These are phyloP conservation scores for Kodamaea kaohsiungensis DNA, from an alignment of 805 yeast genomes.

Conservation along the genomic window DNA sequence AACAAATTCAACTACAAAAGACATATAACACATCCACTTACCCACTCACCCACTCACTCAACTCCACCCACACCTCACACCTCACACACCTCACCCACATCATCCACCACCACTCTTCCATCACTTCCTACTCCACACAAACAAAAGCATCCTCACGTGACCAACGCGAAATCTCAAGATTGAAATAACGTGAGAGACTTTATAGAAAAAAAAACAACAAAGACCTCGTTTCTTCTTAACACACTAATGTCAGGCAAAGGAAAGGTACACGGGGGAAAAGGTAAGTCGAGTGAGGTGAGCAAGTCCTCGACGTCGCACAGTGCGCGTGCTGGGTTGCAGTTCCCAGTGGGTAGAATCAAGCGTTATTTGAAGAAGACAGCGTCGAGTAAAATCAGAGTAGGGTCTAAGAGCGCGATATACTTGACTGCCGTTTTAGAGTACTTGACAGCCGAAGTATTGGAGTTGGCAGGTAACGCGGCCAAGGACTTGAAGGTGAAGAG, in stretches of 20 bases:
- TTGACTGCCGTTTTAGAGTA: slow-evolving; percentile 33
- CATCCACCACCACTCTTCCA: neutral
- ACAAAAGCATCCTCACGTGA: neutral
- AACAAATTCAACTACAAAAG: too few relatives aligned
- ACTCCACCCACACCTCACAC: too few relatives aligned
- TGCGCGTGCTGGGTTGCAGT: slow-evolving; percentile 91
- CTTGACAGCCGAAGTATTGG: slow-evolving; percentile 33
- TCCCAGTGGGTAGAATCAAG: slow-evolving; percentile 99
- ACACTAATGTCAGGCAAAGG: slow-evolving; percentile 74
- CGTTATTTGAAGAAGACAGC: slow-evolving; percentile 91
- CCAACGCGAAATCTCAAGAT: slow-evolving; percentile 7
- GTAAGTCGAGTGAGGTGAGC: slow-evolving; percentile 76
- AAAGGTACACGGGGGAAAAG: slow-evolving; percentile 96
- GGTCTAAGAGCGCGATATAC: slow-evolving; percentile 75
- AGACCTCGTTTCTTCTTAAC: slow-evolving; percentile 9
- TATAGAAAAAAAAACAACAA: slow-evolving; percentile 6
- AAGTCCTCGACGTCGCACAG: slow-evolving; percentile 83
- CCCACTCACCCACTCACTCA: too few relatives aligned
- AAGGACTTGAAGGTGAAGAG: slow-evolving; percentile 35
- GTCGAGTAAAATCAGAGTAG: slow-evolving; percentile 79
- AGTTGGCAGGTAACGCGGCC: slow-evolving; percentile 35
- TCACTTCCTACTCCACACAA: neutral
- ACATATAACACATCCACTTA: too few relatives aligned
- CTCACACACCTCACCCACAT: neutral
- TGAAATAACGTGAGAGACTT: neutral